Base-by-base conservation (phyloP, 1,139 yeast genomes). In the Hemisphaericaspora lyxosophila region DNA sequence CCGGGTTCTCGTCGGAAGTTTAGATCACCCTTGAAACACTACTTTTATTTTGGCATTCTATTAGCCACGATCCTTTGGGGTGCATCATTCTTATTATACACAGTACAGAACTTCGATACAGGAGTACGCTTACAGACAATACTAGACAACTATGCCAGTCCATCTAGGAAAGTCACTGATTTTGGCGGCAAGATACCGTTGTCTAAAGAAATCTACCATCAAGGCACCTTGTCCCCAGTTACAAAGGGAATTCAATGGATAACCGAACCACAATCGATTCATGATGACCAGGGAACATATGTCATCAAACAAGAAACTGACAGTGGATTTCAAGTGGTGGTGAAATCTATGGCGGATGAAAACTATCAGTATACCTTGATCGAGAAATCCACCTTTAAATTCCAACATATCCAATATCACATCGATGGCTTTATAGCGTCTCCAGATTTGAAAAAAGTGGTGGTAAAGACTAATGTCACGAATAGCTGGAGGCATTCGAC, bases 401-500 rank as follows among this genome's bases (percentile, higher is more conserved):
- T 60, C 43, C 60, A 69, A 1, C 72, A 63, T 1, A 39, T 43
- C 1, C 57, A 55, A n/a, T 77, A 75, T 49, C 62, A 61, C 2
- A 75, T 85, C 20, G 80, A 76, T 34, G 61, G 62, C 18, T 65
- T 83, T 32, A 65, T 65, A 4, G 83, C 88, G 2, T 80, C 88
- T 17, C 87, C 89, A 20, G 76, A 84, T 58, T 67, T 84, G 53
- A 57, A 64, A 27, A 65, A 61, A 46, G 84, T 85, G 0, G 51
- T 84, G 25, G 59, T 85, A 27, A 72, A 59, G 33, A 73, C 87
- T 0, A 73, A 86, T 49, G 53, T 67, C 9, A 64, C 70, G 23
- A 65, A 70, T 35, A 75, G 78, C 49, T 90, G 86, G 79, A 73
- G 98, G 47, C 92, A 89, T 55, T 90, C 97, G 2, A 65, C 81